Evolutionary conservation across 805 yeast species (phyloP), one percentile per base, ranked within the genome.

Genomic region (Teunomyces aglyptinius): DNA sequence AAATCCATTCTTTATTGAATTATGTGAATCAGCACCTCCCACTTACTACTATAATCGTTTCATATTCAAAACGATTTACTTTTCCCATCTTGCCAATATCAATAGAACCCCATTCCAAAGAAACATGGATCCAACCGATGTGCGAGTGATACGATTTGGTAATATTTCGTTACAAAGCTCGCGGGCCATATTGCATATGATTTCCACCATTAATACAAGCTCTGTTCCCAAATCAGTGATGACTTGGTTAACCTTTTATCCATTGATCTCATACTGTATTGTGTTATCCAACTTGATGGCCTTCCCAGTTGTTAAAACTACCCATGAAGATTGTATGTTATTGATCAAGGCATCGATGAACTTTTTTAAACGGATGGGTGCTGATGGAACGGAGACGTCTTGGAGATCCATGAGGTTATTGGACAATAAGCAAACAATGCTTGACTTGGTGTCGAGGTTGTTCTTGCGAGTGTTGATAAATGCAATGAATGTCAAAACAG

Each of bases 81-180:
- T 62, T 41, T 49, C 61, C 10, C 68, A 66, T 41, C 51, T 60
- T 20, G 47, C 61, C 41, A 48, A 58, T 5, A 49, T 67, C 22
- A 66, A 67, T 46, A 44, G 71, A 38, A 55, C 64, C 1, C 68
- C 70, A 10, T 57, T 61, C 44, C 49, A 58, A 28, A 54, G 52
- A 3, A 34, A 47, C n/a, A 15, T 18, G 15, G 44, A 49, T 6
- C 51, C 52, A 1, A 49, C 41, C 6, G 58, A 55, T 41, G 46
- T 49, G 8, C 52, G 53, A 22, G 53, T 46, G 28, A 27, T 52
- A 4, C 36, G 42, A 56, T 12, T 28, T 26, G 44, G 44, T 16
- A 31, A 41, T 11, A 16, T 41, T 3, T 56, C 69, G 3, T 51
- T 63, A 26, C 63, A 63, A 10, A 54, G 64, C 45, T 60, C 70